These are phyloP conservation scores for Talaromyces adpressus DNA, from an alignment of 495 filamentous ascomycete genomes.

Conservation along the genomic window DNA sequence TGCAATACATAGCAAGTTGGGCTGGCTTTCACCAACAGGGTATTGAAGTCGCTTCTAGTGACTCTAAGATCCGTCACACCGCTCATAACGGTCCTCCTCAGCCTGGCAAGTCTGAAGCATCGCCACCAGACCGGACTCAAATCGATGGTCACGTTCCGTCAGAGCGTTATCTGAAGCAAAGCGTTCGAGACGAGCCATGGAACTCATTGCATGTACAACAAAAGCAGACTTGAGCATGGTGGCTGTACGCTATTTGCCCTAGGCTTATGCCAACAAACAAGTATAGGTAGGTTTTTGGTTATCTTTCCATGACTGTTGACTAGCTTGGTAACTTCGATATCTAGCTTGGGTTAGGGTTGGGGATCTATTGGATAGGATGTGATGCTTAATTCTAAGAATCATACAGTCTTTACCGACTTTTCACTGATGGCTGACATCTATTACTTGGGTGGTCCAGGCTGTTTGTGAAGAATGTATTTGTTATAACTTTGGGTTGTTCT, in stretches of 20 bases:
- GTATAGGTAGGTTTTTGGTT: not conserved
- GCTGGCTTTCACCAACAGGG: not conserved
- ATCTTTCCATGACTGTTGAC: not conserved
- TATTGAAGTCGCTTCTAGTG: not conserved
- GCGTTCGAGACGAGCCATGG: not conserved
- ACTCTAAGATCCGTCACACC: not conserved
- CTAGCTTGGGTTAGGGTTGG: not conserved
- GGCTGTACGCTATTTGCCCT: not conserved
- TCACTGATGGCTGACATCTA: not conserved
- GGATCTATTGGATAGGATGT: not conserved
- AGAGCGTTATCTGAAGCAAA: not conserved
- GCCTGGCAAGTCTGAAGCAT: not conserved
- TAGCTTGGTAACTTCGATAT: not conserved
- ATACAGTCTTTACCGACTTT: not conserved
- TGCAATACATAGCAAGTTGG: not conserved
- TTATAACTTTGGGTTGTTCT: not conserved
- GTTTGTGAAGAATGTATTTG: not conserved
- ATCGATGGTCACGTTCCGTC: not conserved
- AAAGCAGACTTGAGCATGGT: not conserved
- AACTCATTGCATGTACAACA: not conserved
- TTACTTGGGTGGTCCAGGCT: not conserved
- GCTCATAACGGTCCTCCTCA: not conserved
- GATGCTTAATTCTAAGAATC: not conserved
- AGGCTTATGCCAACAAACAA: not conserved
- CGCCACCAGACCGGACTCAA: not conserved